A percentile compares a stretch with the other conserved stretches of the same genome.
Conservation (phyloP, 2,329 filamentous ascomycete genomes). For the Penicillium freii region DNA sequence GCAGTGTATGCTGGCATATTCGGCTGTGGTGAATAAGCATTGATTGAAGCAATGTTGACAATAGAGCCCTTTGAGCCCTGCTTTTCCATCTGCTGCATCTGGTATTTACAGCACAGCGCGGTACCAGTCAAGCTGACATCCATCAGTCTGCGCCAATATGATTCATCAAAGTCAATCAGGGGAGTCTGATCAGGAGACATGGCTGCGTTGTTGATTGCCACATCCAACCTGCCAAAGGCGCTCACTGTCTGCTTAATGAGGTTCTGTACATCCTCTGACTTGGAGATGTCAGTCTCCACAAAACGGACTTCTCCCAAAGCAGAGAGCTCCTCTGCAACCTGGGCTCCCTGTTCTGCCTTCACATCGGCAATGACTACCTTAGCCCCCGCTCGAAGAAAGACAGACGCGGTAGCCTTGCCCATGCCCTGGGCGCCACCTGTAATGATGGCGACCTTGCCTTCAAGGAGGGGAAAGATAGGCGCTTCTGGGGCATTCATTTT, state of each 20-base stretch:
- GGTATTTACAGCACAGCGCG: conserved; percentile 31
- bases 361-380: conserved; percentile 77
- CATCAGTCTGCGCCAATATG: conserved; percentile 38
- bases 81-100: conserved; percentile 44
- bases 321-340: conserved; percentile 12
- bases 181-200: conserved; percentile 24
- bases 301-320: conserved; percentile 23
- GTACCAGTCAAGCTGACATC: conserved; percentile 44
- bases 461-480: conserved; percentile 8
- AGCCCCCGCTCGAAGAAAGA: conserved; percentile 78
- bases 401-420: conserved; percentile 29
- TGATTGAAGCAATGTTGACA: conserved; percentile 46
- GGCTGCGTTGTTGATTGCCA: conserved; percentile 47
- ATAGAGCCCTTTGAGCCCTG: conserved; percentile 33
- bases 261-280: conserved; percentile 29
- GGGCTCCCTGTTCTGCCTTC: conserved; percentile 46
- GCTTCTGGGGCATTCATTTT: background rate
- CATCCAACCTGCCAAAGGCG: conserved; percentile 41
- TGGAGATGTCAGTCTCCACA: conserved; percentile 30
- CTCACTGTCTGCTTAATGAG: conserved; percentile 34
- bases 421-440: conserved; percentile 34
- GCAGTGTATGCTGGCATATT: conserved; percentile 45
- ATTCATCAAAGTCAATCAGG: conserved; percentile 32
- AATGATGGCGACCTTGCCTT: conserved; percentile 21
- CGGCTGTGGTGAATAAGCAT: conserved; percentile 35